A percentile compares a stretch with the other conserved stretches of the same genome.
These are phyloP conservation scores for Populus ilicifolia DNA, from an alignment of 345 rosid species.

Conservation along the genomic window DNA sequence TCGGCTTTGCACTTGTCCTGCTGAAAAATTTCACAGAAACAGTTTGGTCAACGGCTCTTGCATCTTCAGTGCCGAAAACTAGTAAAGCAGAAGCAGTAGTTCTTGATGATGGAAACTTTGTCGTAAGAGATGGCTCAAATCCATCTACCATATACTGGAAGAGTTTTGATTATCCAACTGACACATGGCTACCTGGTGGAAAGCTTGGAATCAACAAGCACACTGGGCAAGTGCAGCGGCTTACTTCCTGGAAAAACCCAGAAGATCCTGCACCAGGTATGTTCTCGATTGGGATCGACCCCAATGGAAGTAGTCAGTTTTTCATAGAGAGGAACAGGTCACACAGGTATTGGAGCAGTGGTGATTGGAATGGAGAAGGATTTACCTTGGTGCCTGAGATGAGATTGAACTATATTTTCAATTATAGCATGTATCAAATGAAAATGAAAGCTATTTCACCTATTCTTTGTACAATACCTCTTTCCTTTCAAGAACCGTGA, in stretches of 20 bases:
- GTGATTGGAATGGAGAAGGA: constrained; percentile 9
- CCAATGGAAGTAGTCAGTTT: constrained; percentile 10
- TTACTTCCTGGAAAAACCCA: constrained; percentile 20
- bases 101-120: constrained; percentile 24
- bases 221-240: background rate
- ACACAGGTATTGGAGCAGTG: constrained; percentile 12
- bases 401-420: constrained; percentile 8
- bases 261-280: constrained; percentile 29
- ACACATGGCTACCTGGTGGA: constrained; percentile 5
- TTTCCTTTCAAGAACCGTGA: background rate
- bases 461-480: constrained; percentile 18
- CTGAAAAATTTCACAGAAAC: background rate
- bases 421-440: constrained; percentile 8
- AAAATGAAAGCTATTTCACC: constrained; percentile 33
- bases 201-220: constrained; percentile 20
- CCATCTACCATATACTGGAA: background rate
- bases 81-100: constrained; percentile 11
- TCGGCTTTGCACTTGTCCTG: background rate
- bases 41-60: background rate
- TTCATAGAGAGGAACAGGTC: constrained; percentile 10
- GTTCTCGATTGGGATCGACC: constrained; percentile 16
- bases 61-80: background rate
- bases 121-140: background rate
- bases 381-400: constrained; percentile 26
- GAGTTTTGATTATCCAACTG: too few species aligned